These are phyloP conservation scores for Coniophora puteana DNA, from an alignment of 1,284 basidiomycete genomes.

Conservation along the genomic window DNA sequence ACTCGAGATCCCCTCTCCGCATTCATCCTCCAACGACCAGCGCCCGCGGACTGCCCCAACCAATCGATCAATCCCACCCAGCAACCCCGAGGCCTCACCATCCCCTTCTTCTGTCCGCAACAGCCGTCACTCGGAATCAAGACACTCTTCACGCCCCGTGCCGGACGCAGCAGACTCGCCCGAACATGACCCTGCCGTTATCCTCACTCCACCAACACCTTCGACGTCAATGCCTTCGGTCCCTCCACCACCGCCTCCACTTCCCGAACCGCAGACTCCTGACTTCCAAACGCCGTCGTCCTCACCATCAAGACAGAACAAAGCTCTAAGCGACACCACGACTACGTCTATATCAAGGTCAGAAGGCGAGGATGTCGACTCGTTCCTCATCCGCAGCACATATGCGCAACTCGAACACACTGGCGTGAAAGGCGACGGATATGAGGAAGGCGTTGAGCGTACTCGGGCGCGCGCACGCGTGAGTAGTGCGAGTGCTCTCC, in stretches of 20 bases:
- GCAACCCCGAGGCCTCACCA: conserved; percentile 15
- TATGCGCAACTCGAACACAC: conserved; percentile 83
- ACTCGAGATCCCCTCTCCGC: conserved; percentile 21
- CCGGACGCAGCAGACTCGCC: conserved; percentile 21
- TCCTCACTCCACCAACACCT: conserved; percentile 7
- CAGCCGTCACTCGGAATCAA: too few species aligned
- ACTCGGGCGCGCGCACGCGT: conserved; percentile 80
- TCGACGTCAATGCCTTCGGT: conserved; percentile 13
- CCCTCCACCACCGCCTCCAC: conserved; percentile 20
- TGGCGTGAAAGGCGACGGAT: conserved; percentile 90
- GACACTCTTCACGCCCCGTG: conserved; percentile 23
- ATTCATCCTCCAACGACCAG: conserved; percentile 15
- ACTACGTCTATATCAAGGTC: too few species aligned
- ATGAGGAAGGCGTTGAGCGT: conserved; percentile 86
- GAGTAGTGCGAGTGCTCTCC: conserved; percentile 55
- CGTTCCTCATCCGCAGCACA: conserved; percentile 83
- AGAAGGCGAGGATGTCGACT: conserved; percentile 79
- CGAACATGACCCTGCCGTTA: conserved; percentile 13
- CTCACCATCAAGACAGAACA: conserved; percentile 29
- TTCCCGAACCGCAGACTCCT: too few species aligned
- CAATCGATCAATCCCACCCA: conserved; percentile 25
- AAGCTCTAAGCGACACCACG: too few species aligned
- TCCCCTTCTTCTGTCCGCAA: too few species aligned
- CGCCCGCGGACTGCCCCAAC: conserved; percentile 21
- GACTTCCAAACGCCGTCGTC: conserved; percentile 29